phyloP scores from a whole-genome alignment of 73 alveolate species.

The Tetrahymena elliotti region DNA sequence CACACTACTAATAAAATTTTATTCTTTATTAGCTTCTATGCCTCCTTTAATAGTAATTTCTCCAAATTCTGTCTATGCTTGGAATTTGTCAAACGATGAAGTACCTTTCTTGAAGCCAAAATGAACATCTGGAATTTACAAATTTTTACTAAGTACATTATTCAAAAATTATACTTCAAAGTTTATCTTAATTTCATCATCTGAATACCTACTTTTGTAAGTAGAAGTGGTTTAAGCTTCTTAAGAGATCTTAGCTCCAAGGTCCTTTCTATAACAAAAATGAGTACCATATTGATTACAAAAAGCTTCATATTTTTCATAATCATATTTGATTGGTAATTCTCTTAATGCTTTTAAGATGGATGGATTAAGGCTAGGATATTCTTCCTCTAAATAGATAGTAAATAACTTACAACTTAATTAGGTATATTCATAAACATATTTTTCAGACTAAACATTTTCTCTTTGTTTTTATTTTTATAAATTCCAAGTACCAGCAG shows the following conservation, averaged over 20 bases:
- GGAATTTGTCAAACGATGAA: neutral
- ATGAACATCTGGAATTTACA: neutral
- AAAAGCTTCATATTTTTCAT: neutral
- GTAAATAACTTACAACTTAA: neutral
- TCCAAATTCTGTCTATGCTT: neutral
- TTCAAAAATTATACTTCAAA: too few species aligned
- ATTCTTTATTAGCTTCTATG: neutral
- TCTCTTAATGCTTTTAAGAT: neutral
- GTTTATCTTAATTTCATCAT: neutral
- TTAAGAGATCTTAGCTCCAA: neutral
- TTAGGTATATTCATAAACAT: neutral
- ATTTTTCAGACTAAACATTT: neutral
- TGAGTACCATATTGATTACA: neutral
- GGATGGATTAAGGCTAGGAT: neutral
- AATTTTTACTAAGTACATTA: neutral
- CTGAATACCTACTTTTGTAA: neutral
- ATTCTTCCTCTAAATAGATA: neutral
- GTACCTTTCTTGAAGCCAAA: neutral
- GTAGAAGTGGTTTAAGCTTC: neutral
- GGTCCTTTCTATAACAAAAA: neutral
- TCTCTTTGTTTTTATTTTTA: too few species aligned
- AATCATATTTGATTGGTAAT: neutral
- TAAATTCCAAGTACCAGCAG: too few species aligned
- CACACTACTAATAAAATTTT: neutral
- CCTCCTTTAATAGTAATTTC: neutral